Percentiles rank a stretch among this genome's conserved stretches.
Conservation (phyloP, 2,329 filamentous ascomycete genomes). For the Fusarium bactridioides region DNA sequence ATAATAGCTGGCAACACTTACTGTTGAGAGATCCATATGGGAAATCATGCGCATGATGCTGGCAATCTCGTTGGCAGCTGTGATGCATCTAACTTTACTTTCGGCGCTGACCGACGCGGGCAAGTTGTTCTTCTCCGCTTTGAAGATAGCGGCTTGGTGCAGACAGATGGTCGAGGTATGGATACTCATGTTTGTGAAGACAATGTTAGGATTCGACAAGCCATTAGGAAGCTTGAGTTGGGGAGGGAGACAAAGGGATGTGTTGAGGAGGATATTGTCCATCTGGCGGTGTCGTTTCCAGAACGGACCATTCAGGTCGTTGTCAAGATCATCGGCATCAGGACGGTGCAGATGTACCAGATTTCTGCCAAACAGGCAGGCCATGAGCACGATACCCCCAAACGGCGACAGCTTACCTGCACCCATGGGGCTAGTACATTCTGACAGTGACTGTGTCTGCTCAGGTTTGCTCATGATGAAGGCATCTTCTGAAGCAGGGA, state of each 20-base stretch:
- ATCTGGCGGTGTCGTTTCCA: constrained; percentile 92
- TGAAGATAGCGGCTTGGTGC: constrained; percentile 98
- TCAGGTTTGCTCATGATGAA: constrained; percentile 83
- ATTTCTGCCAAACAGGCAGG: constrained; percentile 91
- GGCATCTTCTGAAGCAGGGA: constrained; percentile 85
- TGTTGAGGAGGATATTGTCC: constrained; percentile 91
- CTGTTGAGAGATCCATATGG: constrained; percentile 82
- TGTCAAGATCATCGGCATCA: constrained; percentile 79
- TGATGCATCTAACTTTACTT: constrained; percentile 92
- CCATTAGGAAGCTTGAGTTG: constrained; percentile 81
- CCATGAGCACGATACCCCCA: constrained; percentile 82
- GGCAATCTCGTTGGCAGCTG: constrained; percentile 91
- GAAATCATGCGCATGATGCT: constrained; percentile 96
- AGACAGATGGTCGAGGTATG: constrained; percentile 96
- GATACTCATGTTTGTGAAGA: constrained; percentile 96
- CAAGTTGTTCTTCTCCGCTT: constrained; percentile 87
- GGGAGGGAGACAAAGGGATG: constrained; percentile 80
- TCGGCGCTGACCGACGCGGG: constrained; percentile 81
- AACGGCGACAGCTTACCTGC: constrained; percentile 78
- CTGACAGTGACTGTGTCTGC: constrained; percentile 72
- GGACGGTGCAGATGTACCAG: constrained; percentile 90
- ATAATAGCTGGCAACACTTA: constrained; percentile 56
- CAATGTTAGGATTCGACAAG: constrained; percentile 79
- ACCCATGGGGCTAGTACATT: constrained; percentile 76
- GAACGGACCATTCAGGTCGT: constrained; percentile 90